Evolutionary conservation across 768 basidiomycete species (phyloP), one percentile per base, ranked within the genome.

Genomic region (Tylopilus plumbeoviolaceoides): DNA sequence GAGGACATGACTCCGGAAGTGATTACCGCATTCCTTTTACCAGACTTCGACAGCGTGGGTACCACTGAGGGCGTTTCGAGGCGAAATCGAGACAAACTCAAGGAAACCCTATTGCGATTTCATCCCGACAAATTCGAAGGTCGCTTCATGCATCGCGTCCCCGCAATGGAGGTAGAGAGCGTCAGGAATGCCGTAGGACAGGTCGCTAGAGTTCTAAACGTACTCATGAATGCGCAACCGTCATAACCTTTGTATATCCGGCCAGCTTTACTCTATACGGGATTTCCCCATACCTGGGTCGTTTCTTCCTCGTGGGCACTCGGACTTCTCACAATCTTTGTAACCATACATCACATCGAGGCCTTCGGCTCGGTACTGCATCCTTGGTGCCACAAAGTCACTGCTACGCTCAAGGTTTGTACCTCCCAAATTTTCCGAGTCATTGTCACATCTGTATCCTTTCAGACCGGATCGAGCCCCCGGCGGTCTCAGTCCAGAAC

Each of bases 111-210:
- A 60, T 66, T 89, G 23, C 82, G 87, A 18, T 90, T 86, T 64
- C 88, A 90, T 63, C 88, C 88, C 2, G 88, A 90, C 67, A 90
- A 90, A 64, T 89, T 89, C 49, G 85, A 90, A 64, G 85, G 88
- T 18, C 76, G 88, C 31, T 70, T 89, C 44, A 81, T 88, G 77
- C 64, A 65, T 45, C 72, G 74, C 5, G 73, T 89, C 7, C 61
- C 58, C 40, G 70, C 72, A 30, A 60, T 59, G 12, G 85, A 90
- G 21, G 66, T 61, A 60, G 76, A 75, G 40, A 63, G 56, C 15
- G 83, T 87, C 3, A 71, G 71, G 47, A 82, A 86, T 56, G 85
- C 75, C 0, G 82, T 85, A 18, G 85, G 82, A 6, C 76, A 78
- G 31, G 81, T 91, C 6, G 84, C 76, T 11, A 73, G 87, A 53